Percentiles rank a stretch among this genome's conserved stretches.
Evolutionary conservation across 345 rosid species (phyloP).

Genomic region (Physaria fendleri): DNA sequence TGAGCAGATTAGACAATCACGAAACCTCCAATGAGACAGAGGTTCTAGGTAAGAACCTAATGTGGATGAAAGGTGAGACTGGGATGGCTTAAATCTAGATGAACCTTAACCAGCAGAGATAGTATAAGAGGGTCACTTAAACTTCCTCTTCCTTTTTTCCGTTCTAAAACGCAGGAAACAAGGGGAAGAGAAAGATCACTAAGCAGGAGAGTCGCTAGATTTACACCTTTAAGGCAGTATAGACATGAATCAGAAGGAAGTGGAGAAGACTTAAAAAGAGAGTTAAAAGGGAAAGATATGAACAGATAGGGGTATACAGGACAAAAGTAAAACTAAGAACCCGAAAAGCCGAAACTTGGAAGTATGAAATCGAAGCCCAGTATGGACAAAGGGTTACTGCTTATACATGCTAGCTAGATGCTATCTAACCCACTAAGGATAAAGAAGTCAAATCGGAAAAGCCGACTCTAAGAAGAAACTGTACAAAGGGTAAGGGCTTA

Average conservation of each 20-base stretch:
- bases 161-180: conserved; percentile 54
- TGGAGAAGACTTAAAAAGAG: conserved; percentile 6
- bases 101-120: conserved; percentile 13
- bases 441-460: conserved; percentile 15
- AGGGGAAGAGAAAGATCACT: conserved; percentile 38
- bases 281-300: conserved; percentile 14
- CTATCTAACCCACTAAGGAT: conserved; percentile 30
- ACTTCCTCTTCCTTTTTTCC: conserved; percentile 50
- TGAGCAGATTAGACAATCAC: conserved; percentile 21
- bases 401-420: conserved; percentile 31
- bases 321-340: not conserved
- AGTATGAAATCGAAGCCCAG: conserved; percentile 7
- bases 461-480: conserved; percentile 25
- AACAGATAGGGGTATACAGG: conserved; percentile 8
- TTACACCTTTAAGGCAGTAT: conserved; percentile 17
- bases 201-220: conserved; percentile 21
- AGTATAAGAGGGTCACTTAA: conserved; percentile 18
- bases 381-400: conserved; percentile 24
- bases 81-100: conserved; percentile 3
- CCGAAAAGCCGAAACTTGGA: conserved; percentile 3
- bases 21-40: conserved; percentile 11
- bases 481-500: conserved; percentile 24
- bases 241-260: conserved; percentile 21
- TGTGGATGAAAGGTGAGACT: not conserved
- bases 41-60: conserved; percentile 7